Evolutionary conservation across 768 basidiomycete species (phyloP), one percentile per base, ranked within the genome.

Genomic region (Punctularia strigosozonata): DNA sequence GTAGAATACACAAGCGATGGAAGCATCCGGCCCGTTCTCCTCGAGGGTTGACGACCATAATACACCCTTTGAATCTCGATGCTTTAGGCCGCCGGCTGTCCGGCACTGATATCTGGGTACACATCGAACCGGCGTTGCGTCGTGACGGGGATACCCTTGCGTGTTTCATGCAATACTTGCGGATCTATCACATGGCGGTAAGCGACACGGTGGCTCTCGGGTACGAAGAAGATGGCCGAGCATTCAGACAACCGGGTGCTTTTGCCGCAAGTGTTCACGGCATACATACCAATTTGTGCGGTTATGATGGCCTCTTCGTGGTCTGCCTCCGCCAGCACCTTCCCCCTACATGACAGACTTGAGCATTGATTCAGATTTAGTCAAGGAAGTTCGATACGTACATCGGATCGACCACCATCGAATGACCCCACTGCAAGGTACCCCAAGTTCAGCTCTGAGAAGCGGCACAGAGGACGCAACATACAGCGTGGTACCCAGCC

Each of bases 71-170:
- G n/a, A n/a, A n/a, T n/a, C n/a, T n/a, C n/a, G n/a, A n/a, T n/a
- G n/a, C n/a, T n/a, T n/a, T n/a, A n/a, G n/a, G n/a, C n/a, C n/a
- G n/a, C n/a, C n/a, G n/a, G n/a, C n/a, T n/a, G n/a, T n/a, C n/a
- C n/a, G n/a, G n/a, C n/a, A n/a, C 65, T 71, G 38, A 94, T 75
- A 54, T 92, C 80, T 4, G 70, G 62, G 53, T 97, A 98, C 31
- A 95, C 87, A 60, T 94, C 92, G 52, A 94, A 95, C 37, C 92
- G 73, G 39, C 91, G 64, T 58, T 98, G 94, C 24, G 61, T 71
- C 1, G 87, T 90, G n/a, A 98, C 88, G 5, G 94, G 94, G 36
- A 98, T 88, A 2, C 83, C 84, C 36, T 71, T 66, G 31, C 92
- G 71, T 5, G 87, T 78, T 2, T 77, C 73, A 30, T 68, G 50